A percentile compares a stretch with the other conserved stretches of the same genome.
Conservation (phyloP, 106 monocot genomes). For the Acanthochlamys bracteata region DNA sequence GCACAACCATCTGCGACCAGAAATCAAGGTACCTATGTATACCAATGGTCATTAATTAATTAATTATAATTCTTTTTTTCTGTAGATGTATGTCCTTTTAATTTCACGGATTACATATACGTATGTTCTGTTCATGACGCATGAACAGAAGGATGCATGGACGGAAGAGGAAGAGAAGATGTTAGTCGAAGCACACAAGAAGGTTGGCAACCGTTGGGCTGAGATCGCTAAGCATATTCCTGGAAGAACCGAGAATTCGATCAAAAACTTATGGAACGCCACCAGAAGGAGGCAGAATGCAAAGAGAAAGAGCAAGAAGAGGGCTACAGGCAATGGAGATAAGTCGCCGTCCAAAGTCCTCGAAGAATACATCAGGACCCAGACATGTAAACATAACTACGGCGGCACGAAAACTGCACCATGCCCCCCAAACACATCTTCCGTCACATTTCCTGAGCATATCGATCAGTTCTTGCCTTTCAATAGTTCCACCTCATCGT, state of each 20-base stretch:
- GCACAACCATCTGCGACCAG: slow-evolving; percentile 77
- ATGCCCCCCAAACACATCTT: neutral
- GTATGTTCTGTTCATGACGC: neutral
- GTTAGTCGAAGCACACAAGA: slow-evolving; percentile 55
- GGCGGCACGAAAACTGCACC: neutral
- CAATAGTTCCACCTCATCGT: neutral
- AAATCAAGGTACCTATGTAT: slow-evolving; percentile 46
- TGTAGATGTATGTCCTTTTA: neutral
- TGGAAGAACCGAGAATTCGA: slow-evolving; percentile 75
- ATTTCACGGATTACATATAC: neutral
- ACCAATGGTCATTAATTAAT: neutral
- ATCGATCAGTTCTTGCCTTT: neutral
- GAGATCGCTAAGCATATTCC: slow-evolving; percentile 66
- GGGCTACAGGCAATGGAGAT: neutral
- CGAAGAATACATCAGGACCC: slow-evolving; percentile 57
- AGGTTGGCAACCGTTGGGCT: slow-evolving; percentile 70
- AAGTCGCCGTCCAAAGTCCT: slow-evolving; percentile 22
- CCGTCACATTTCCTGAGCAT: no score
- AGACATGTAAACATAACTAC: neutral
- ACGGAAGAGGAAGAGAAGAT: slow-evolving; percentile 68
- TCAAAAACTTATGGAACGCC: slow-evolving; percentile 96
- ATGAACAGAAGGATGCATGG: slow-evolving; percentile 72
- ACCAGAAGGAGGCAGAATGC: slow-evolving; percentile 59
- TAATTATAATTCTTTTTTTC: neutral
- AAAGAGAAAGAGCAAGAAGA: slow-evolving; percentile 36